These are phyloP conservation scores for Cystofilobasidium macerans DNA, from an alignment of 768 basidiomycete genomes.

Conservation along the genomic window DNA sequence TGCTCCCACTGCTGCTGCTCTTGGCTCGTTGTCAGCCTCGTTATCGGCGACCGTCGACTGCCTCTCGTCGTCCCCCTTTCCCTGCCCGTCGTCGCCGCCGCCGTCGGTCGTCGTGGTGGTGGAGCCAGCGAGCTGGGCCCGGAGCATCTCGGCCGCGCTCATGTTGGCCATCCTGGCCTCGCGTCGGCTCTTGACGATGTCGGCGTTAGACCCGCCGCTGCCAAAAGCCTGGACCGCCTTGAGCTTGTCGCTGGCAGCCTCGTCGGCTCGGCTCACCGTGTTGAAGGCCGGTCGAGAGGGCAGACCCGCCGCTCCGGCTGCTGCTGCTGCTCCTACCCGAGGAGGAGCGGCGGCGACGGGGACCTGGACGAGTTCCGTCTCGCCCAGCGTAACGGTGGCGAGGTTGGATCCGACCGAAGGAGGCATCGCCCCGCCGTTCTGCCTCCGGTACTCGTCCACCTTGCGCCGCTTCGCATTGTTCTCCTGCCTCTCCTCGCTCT, in stretches of 20 bases:
- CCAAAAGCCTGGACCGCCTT: conserved; percentile 43
- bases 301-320: conserved; percentile 47
- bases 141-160: conserved; percentile 87
- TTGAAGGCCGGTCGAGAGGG: conserved; percentile 56
- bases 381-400: conserved; percentile 33
- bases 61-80: conserved; percentile 23
- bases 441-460: conserved; percentile 44
- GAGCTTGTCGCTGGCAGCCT: conserved; percentile 21
- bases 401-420: conserved; percentile 7
- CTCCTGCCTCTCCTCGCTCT: conserved; percentile 91
- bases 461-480: conserved; percentile 79
- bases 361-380: conserved; percentile 37
- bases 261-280: conserved; percentile 48
- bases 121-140: conserved; percentile 70
- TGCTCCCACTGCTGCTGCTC: too few species aligned
- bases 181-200: conserved; percentile 77
- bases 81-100: too few species aligned
- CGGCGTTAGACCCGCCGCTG: conserved; percentile 70
- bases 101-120: too few species aligned
- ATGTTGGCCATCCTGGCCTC: conserved; percentile 92
- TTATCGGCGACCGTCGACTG: conserved; percentile 7
- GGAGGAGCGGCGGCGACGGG: conserved; percentile 20
- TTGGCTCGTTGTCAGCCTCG: background rate
- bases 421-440: conserved; percentile 1
- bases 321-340: too few species aligned